Conservation (phyloP, 2,329 filamentous ascomycete genomes). For the Cytospora mali region DNA sequence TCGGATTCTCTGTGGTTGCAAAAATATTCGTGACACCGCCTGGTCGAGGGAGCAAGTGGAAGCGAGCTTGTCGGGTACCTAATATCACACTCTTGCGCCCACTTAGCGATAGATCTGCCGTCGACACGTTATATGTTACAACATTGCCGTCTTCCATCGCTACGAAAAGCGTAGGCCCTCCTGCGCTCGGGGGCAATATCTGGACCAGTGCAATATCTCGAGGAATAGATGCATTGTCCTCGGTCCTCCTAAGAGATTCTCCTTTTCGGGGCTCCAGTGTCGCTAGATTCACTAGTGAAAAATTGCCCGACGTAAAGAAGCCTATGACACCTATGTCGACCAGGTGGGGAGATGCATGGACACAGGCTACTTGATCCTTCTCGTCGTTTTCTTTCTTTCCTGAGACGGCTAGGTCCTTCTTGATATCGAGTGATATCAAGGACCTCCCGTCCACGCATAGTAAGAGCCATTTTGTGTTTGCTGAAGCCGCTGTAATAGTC, state of each 20-base stretch:
- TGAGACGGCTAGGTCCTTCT: conserved; percentile 58
- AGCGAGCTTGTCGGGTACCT: conserved; percentile 80
- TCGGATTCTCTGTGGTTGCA: conserved; percentile 91
- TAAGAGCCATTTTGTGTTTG: conserved; percentile 69
- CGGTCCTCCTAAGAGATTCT: conserved; percentile 60
- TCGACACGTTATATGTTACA: conserved; percentile 75
- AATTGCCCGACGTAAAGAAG: conserved; percentile 81
- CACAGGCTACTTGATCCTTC: conserved; percentile 80
- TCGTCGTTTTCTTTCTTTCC: conserved; percentile 63
- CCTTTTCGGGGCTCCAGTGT: conserved; percentile 68
- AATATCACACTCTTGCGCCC: conserved; percentile 80
- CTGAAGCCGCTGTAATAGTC: conserved; percentile 76
- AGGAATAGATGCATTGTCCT: conserved; percentile 76
- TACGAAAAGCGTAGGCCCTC: conserved; percentile 77
- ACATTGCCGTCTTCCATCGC: conserved; percentile 93
- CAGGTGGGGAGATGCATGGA: conserved; percentile 70
- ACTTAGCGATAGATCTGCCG: conserved; percentile 63
- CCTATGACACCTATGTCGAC: conserved; percentile 75
- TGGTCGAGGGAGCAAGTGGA: conserved; percentile 74
- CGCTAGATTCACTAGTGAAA: conserved; percentile 72
- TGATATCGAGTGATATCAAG: conserved; percentile 69
- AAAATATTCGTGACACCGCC: conserved; percentile 78
- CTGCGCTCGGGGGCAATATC: conserved; percentile 63
- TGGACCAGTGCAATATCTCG: conserved; percentile 80
- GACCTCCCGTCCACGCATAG: conserved; percentile 76